Base-by-base conservation (phyloP, 768 basidiomycete species). In the Boletus subcaerulescens region DNA sequence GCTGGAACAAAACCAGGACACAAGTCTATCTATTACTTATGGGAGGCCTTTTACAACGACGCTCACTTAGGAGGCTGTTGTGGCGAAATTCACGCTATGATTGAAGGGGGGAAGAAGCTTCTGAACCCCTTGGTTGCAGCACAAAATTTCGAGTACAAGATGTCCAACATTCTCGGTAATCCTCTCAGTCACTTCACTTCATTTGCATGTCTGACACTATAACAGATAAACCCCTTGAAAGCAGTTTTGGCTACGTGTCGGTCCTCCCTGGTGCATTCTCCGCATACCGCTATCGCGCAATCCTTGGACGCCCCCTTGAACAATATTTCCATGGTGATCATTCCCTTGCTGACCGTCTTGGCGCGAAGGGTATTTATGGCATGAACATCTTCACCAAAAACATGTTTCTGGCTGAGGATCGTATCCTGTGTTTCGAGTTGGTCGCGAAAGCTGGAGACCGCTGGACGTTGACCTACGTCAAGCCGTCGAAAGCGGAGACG, bases 301-400 rank as follows among this genome's bases (percentile, higher is more conserved):
- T 98, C 62, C 83, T 87, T 51, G 95, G 96, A 4, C 79, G 91
- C 7, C 95, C 86, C 2, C 76, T 91, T 11, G 89, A 91, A 60
- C 88, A 91, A 61, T 90, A 89, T 71, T 91, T 91, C 78, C 87
- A 89, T 64, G 89, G 89, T 62, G 93, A 94, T 70, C 88, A 90
- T 68, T 90, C 87, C 29, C 76, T 97, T 64, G 93, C 95, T 17
- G 93, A 93, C 59, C 87, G 95, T 50, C 84, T 97, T 43, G 96
- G 96, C 12, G 76, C 84, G 24, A 95, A 97, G 74, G 96, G 95
- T 73, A 92, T 95, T 52, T 85, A 96, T 58, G 94, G 93, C 43
- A 97, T 97, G 95, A 87, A 89, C 70, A 95, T 97, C 64, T 96
- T 97, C 77, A 93, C 91, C 35, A 96, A 95, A 75, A 96, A 95